These are phyloP conservation scores for Acer yangbiense DNA, from an alignment of 345 rosid species.

Conservation along the genomic window DNA sequence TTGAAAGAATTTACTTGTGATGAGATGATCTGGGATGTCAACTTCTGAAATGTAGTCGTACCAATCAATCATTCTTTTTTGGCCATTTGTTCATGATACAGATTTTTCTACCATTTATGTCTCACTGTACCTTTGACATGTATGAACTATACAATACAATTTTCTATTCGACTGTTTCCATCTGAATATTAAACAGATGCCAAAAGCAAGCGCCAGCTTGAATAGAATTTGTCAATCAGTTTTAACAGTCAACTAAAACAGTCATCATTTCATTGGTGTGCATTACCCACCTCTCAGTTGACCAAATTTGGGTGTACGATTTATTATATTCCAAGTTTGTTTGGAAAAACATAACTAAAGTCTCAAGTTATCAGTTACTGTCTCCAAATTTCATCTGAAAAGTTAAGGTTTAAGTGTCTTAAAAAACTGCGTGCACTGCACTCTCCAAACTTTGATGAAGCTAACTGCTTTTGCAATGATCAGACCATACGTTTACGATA, in stretches of 20 bases:
- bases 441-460: conserved; percentile 5
- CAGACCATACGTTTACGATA: background rate
- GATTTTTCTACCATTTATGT: background rate
- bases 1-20: background rate
- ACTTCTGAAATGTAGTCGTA: background rate
- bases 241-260: background rate
- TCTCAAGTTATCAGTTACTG: conserved; percentile 6
- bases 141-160: background rate
- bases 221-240: background rate
- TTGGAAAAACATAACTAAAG: background rate
- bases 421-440: conserved; percentile 7
- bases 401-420: background rate
- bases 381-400: background rate
- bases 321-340: background rate
- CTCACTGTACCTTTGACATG: background rate
- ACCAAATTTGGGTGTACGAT: background rate
- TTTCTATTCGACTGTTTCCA: background rate
- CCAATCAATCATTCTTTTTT: background rate
- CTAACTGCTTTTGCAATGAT: background rate
- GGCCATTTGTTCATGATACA: background rate
- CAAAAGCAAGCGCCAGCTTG: background rate
- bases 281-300: background rate
- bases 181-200: background rate
- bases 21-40: conserved; percentile 5
- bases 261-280: background rate